phyloP scores from a whole-genome alignment of 805 yeast species.

The Schizosaccharomyces octosporus region DNA sequence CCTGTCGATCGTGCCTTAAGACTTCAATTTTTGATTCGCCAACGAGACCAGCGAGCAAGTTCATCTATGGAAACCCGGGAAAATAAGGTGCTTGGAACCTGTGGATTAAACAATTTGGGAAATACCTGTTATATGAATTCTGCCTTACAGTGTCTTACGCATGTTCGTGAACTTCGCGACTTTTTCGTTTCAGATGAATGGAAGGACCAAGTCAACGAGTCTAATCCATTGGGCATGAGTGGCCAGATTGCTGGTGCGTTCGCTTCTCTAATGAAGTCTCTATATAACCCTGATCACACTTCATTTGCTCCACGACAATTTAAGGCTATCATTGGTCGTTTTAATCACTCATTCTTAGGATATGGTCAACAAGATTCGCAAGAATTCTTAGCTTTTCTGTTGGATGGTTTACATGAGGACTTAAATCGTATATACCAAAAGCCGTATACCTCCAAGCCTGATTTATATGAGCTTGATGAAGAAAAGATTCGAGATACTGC shows the following conservation, averaged over 20 bases:
- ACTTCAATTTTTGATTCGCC: background rate
- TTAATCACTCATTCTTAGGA: conserved; percentile 35
- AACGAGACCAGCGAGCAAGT: background rate
- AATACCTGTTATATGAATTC: conserved; percentile 90
- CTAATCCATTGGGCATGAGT: conserved; percentile 64
- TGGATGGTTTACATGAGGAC: conserved; percentile 83
- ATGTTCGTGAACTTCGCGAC: conserved; percentile 56
- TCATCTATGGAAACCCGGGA: background rate
- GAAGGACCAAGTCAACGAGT: conserved; percentile 39
- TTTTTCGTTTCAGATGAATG: conserved; percentile 45
- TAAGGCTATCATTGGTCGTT: background rate
- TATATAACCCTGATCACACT: conserved; percentile 17
- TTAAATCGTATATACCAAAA: conserved; percentile 57
- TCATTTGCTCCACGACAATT: conserved; percentile 1
- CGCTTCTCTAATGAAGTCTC: conserved; percentile 36
- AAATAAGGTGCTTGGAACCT: conserved; percentile 19
- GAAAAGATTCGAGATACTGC: conserved; percentile 34
- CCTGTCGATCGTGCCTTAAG: background rate
- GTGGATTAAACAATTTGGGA: conserved; percentile 52
- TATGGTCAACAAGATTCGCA: conserved; percentile 83
- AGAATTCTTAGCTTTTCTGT: conserved; percentile 64
- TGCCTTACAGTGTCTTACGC: conserved; percentile 70
- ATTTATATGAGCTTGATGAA: conserved; percentile 30
- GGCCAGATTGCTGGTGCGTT: conserved; percentile 65
- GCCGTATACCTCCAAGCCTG: conserved; percentile 76